Evolutionary conservation across 2,329 filamentous ascomycete species (phyloP).

Genomic region (Teratosphaeria nubilosa): DNA sequence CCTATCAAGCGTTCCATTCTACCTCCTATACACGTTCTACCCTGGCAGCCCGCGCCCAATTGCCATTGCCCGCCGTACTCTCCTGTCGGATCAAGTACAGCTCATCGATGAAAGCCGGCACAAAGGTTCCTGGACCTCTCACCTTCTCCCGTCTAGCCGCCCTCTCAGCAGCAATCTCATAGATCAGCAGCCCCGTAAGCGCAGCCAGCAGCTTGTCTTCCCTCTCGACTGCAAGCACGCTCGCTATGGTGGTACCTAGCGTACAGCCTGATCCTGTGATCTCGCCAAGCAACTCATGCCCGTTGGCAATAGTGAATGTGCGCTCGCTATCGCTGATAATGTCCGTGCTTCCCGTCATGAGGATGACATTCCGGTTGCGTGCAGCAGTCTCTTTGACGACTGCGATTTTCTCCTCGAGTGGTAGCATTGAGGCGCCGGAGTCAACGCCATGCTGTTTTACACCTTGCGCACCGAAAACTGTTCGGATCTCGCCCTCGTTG

Average conservation of each 20-base stretch:
- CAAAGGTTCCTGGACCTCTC: conserved; percentile 73
- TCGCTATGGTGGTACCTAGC: conserved; percentile 70
- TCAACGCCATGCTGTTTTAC: conserved; percentile 73
- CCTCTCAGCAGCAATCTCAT: conserved; percentile 66
- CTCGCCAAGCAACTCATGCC: conserved; percentile 58
- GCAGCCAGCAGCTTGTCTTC: conserved; percentile 61
- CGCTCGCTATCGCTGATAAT: conserved; percentile 63
- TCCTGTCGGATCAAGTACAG: conserved; percentile 41
- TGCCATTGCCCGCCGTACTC: conserved; percentile 37
- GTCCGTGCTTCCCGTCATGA: conserved; percentile 75
- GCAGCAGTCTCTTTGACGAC: conserved; percentile 58
- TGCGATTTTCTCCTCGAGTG: conserved; percentile 45
- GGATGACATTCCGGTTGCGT: conserved; percentile 59
- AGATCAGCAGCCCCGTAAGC: conserved; percentile 64
- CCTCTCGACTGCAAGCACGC: conserved; percentile 56
- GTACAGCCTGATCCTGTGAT: conserved; percentile 74
- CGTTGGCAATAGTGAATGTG: conserved; percentile 63
- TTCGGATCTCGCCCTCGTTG: conserved; percentile 78
- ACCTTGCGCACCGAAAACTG: conserved; percentile 51
- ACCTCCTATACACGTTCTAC: conserved; percentile 26
- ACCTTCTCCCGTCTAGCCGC: conserved; percentile 51
- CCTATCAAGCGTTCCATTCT: background rate
- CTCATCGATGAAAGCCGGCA: conserved; percentile 74
- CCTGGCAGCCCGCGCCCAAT: conserved; percentile 46
- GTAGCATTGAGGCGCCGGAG: conserved; percentile 49